Base-by-base conservation (phyloP, 1,284 basidiomycete genomes). In the Ceratobasidium theobromae region DNA sequence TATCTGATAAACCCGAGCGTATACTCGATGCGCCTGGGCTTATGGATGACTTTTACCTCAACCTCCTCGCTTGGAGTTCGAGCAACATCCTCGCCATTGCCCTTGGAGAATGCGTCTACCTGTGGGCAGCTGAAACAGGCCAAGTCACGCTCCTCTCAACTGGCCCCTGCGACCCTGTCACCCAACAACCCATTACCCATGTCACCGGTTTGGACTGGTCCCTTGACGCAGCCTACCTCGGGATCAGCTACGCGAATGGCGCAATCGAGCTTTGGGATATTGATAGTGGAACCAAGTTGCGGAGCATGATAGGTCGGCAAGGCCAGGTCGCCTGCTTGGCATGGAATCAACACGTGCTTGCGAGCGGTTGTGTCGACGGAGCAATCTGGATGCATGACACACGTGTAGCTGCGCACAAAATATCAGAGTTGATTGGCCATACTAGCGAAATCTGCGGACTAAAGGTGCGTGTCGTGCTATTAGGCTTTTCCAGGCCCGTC, bases 221-320 rank as follows among this genome's bases (percentile, higher is more conserved):
- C 12, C 86, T 85, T 23, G 93, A 97, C 73, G 95, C 94, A 0
- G 82, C 84, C 16, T 94, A 91, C 77, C 82, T 99, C 12, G 95
- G 91, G 2, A 80, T 98, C 28, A 95, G 95, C 0, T 79, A 89
- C 27, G 91, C 93, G 3, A 84, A 82, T 0, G 96, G 96, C 0
- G 87, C 89, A 18, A 90, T 98, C 32, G 94, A 98, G 77, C 85
- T 99, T n/a, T 98, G 95, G 92, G 96, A 98, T 73, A 86, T 91
- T 0, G 90, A 93, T 72, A 81, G 85, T 0, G 85, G 85, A 4
- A 85, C 86, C 73, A 91, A 91, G 72, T 80, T 98, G 68, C 83
- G 96, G 5, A 94, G 91, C 14, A 97, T 98, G 95, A 72, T 75
- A 1, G 93, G 93, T 0, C 93, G 94, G 74, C 81, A 87, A 65